Base-by-base conservation (phyloP, 352 stramenopile species). In the Pythium plurisporium region DNA sequence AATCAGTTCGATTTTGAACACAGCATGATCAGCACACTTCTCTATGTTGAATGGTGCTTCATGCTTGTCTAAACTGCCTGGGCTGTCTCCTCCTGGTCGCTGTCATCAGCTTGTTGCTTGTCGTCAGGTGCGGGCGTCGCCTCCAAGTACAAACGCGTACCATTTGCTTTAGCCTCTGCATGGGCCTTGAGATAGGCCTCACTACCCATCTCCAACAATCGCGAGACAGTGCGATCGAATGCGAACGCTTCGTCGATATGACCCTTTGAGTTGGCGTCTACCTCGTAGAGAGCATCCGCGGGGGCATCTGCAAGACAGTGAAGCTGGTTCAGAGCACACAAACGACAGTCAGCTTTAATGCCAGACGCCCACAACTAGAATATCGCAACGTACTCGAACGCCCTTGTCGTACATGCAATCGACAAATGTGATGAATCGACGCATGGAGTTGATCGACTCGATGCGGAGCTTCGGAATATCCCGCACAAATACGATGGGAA, bases 381-480 rank as follows among this genome's bases (percentile, higher is more conserved):
- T 41, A 25, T n/a, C 51, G 14, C 14, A 45, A 76, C 81, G 26
- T 67, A 92, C 79, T 59, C 70, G 67, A 4, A 91, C 79, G 52
- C 74, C 72, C 36, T 78, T 84, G 66, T 99, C 96, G 69, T 99
- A 99, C 73, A 99, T 86, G 72, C 97, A 97, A 75, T 99, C 97
- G 57, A 99, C 82, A 45, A 99, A 91, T 12, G 96, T 99, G 66
- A 99, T 98, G 67, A 99, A 99, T 50, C 97, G 87, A 48, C 96
- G 85, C 60, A 91, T 83, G 63, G 79, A 65, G 70, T 99, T 97
- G 52, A 97, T 89, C 54, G 84, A 75, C n/a, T 93, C 73, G 11
- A 96, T 65, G 15, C 79, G 84, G 15, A 98, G 72, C 19, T 74
- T 52, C 7, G 96, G 95, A 58, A 99, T 93, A 52, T 98, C 74